Conservation (phyloP, 257 asterid genomes). For the Fraxinus anomala region DNA sequence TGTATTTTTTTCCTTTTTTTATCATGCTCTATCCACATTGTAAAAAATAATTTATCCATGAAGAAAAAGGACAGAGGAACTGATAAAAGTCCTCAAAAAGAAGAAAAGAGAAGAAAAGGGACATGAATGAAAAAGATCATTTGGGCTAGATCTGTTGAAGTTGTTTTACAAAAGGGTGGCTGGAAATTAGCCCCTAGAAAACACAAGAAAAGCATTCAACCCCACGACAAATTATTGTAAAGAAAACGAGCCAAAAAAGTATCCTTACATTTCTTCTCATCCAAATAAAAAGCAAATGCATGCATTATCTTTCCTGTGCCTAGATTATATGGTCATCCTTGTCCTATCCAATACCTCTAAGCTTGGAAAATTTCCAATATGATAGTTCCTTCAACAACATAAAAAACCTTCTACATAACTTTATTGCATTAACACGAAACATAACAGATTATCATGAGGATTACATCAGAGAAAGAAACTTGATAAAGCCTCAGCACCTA, state of each 20-base stretch:
- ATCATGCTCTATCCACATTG: neutral
- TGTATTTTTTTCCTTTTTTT: neutral
- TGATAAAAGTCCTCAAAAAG: neutral
- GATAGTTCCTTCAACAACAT: neutral
- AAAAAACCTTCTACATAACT: neutral
- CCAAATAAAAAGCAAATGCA: neutral
- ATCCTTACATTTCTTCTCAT: neutral
- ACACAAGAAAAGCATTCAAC: neutral
- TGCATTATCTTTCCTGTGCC: neutral
- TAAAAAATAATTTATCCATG: neutral
- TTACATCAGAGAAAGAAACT: neutral
- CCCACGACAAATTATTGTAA: neutral
- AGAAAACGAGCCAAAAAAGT: neutral
- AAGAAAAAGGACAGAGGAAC: neutral
- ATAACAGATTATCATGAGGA: too few relatives aligned
- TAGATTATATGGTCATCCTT: neutral
- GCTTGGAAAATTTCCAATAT: neutral
- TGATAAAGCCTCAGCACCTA: slow-evolving; percentile 8
- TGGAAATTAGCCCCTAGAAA: neutral
- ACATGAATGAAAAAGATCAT: neutral
- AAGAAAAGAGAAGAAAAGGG: too few relatives aligned
- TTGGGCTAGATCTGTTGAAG: neutral
- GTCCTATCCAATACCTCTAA: neutral
- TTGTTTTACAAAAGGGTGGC: neutral
- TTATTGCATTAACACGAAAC: too few relatives aligned